phyloP scores from a whole-genome alignment of 1,139 yeast species.

The Kodamaea sp. region DNA sequence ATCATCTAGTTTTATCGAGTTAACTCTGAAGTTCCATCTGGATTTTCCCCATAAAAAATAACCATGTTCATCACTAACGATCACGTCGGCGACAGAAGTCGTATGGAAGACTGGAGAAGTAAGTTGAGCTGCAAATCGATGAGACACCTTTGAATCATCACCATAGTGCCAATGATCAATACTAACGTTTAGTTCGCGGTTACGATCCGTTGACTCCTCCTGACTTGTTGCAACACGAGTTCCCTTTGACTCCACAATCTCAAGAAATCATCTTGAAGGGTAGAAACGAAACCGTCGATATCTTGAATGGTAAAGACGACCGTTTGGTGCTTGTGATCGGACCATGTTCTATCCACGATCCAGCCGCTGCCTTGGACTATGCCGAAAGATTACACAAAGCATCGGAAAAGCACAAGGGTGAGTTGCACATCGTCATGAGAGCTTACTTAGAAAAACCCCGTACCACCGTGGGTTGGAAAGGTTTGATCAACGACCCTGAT shows the following conservation, averaged over 20 bases:
- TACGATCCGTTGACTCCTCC: slow-evolving; percentile 96
- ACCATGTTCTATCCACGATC: slow-evolving; percentile 96
- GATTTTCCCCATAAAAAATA: no score
- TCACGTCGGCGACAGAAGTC: slow-evolving; percentile 76
- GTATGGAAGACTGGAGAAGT: slow-evolving; percentile 91
- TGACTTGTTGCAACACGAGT: slow-evolving; percentile 87
- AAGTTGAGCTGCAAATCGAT: slow-evolving; percentile 25
- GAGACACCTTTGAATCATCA: not conserved
- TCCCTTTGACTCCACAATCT: slow-evolving; percentile 65
- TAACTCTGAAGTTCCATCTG: no score
- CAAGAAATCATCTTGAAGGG: slow-evolving; percentile 68
- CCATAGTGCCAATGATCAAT: no score
- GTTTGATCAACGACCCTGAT: slow-evolving; percentile 95
- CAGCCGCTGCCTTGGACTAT: slow-evolving; percentile 88
- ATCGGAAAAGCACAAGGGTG: slow-evolving; percentile 66
- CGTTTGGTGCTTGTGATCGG: slow-evolving; percentile 84
- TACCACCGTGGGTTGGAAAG: slow-evolving; percentile 99
- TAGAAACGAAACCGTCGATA: slow-evolving; percentile 70
- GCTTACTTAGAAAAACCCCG: slow-evolving; percentile 98
- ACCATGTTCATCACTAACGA: slow-evolving; percentile 82
- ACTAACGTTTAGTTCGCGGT: slow-evolving; percentile 43
- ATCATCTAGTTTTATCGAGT: no score
- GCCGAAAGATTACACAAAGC: slow-evolving; percentile 63
- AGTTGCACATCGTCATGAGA: slow-evolving; percentile 88
- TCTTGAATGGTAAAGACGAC: slow-evolving; percentile 77